Evolutionary conservation across 169 alveolate species (phyloP).

Genomic region (Plasmodium adleri): DNA sequence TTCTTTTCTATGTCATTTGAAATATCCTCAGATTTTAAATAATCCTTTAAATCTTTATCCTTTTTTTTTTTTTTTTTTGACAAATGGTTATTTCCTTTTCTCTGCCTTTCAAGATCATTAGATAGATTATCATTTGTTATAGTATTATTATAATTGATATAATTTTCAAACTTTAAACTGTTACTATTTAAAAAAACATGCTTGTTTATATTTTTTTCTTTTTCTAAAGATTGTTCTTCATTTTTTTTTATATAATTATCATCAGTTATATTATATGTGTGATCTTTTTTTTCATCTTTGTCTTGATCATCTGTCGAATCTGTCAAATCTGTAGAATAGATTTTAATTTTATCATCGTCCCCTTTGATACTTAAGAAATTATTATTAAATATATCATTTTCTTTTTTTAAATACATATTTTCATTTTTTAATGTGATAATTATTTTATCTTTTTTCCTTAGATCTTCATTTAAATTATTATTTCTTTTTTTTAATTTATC

Average conservation of each 20-base stretch:
- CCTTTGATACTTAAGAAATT: conserved; percentile 34
- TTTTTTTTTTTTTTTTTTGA: too few species aligned
- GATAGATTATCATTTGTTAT: too few species aligned
- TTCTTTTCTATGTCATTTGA: too few species aligned
- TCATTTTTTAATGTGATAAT: conserved; percentile 35
- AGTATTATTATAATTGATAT: too few species aligned
- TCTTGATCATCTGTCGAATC: conserved; percentile 47
- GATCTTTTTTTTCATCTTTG: background rate
- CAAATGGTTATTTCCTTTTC: too few species aligned
- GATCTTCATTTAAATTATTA: conserved; percentile 26
- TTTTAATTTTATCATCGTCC: background rate
- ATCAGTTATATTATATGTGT: background rate
- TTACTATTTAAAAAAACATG: background rate
- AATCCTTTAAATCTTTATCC: too few species aligned
- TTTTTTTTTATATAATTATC: too few species aligned
- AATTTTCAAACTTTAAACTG: background rate
- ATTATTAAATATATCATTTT: conserved; percentile 46
- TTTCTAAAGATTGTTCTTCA: background rate
- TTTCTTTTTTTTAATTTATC: conserved; percentile 31
- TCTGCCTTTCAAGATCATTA: too few species aligned
- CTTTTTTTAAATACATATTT: conserved; percentile 53
- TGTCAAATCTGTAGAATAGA: conserved; percentile 16
- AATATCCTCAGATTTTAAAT: too few species aligned
- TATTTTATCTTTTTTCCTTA: conserved; percentile 33
- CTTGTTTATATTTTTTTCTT: background rate